Evolutionary conservation across 441 rosid genomes (phyloP).

Genomic region (Croton laevigatus): DNA sequence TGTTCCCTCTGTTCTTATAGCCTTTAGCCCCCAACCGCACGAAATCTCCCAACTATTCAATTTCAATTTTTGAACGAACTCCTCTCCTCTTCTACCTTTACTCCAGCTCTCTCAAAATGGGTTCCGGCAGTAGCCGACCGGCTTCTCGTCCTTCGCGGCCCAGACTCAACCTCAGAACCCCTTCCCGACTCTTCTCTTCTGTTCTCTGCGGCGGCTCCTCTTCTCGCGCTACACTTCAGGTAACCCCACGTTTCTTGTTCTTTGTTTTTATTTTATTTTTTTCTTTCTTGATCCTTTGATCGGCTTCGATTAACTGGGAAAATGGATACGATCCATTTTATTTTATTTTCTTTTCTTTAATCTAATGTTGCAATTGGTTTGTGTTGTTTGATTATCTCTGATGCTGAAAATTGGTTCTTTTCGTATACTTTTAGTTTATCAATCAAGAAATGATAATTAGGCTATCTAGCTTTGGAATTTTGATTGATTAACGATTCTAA

Average conservation of each 20-base stretch:
- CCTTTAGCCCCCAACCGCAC: not conserved
- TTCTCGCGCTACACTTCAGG: constrained; percentile 42
- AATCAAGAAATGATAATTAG: not conserved
- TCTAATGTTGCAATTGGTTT: not conserved
- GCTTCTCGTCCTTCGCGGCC: constrained; percentile 30
- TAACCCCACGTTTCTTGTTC: constrained; percentile 7
- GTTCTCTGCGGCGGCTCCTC: constrained; percentile 45
- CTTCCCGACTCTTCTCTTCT: constrained; percentile 35
- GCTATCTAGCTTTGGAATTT: not conserved
- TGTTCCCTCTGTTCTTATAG: not conserved
- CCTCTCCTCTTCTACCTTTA: not conserved
- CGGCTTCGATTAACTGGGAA: constrained; percentile 7
- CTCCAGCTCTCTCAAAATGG: constrained; percentile 36
- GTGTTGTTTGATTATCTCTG: not conserved
- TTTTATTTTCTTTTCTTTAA: not conserved
- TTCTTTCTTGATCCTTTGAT: not conserved
- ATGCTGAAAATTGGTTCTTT: constrained; percentile 1
- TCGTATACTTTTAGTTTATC: not conserved
- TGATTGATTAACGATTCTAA: not conserved
- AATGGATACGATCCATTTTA: not conserved
- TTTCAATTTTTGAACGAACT: not conserved
- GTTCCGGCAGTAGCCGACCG: constrained; percentile 47
- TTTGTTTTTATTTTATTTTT: not conserved
- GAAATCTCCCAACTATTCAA: constrained; percentile 5
- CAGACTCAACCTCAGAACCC: constrained; percentile 29